These are phyloP conservation scores for Trypethelium eluteriae DNA, from an alignment of 495 filamentous ascomycete genomes.

Conservation along the genomic window DNA sequence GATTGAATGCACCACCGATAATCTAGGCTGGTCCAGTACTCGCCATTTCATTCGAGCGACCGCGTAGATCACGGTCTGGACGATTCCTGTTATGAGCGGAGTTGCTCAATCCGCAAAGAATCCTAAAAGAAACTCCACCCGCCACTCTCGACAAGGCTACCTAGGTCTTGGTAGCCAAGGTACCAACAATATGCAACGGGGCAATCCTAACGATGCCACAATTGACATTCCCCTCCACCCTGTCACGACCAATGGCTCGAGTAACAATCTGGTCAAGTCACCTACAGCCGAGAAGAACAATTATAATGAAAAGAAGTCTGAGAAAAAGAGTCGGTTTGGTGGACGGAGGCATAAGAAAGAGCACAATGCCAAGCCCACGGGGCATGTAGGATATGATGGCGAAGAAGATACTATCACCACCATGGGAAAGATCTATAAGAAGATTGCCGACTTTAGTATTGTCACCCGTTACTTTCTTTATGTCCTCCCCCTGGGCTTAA, in stretches of 20 bases:
- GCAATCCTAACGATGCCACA: conserved; percentile 46
- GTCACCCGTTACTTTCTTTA: conserved; percentile 86
- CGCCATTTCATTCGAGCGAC: background rate
- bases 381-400: conserved; percentile 41
- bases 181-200: conserved; percentile 7
- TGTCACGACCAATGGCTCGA: conserved; percentile 35
- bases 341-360: conserved; percentile 48
- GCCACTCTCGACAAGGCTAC: conserved; percentile 4
- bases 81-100: background rate
- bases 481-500: conserved; percentile 64
- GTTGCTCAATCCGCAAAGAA: background rate
- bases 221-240: conserved; percentile 52
- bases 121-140: background rate
- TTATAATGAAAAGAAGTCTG: conserved; percentile 26
- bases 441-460: conserved; percentile 75
- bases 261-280: conserved; percentile 38
- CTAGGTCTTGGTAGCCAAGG: conserved; percentile 7
- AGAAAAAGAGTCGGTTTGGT: conserved; percentile 50
- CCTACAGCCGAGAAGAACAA: conserved; percentile 6
- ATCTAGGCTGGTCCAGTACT: background rate
- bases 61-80: background rate
- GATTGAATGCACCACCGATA: background rate
- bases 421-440: conserved; percentile 83
- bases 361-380: conserved; percentile 44
- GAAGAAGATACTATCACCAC: conserved; percentile 59